Base-by-base conservation (phyloP, 768 basidiomycete species). In the Paxillus rubicundulus region DNA sequence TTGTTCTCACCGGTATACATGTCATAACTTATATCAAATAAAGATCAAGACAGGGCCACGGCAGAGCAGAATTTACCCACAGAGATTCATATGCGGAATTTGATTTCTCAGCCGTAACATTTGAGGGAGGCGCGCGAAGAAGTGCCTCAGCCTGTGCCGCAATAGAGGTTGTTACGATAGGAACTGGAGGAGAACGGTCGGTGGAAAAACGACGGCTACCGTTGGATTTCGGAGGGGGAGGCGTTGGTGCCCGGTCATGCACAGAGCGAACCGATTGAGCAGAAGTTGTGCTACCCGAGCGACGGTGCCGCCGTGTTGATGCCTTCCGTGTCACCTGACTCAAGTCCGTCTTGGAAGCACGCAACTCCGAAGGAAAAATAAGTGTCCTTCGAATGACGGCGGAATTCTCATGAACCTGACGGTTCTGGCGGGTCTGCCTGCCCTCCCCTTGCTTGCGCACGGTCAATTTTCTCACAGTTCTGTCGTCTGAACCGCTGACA, bases 191-290 rank as follows among this genome's bases (percentile, higher is more conserved):
- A 3, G 84, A 78, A 34, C 72, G 72, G 59, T 86, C 84, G 52
- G 71, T 74, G 18, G 87, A 87, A 71, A 90, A 89, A 34, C 86
- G 81, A 55, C 78, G 79, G 30, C 68, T 58, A 36, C 66, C 66
- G 43, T 77, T 73, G 5, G 80, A 72, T 57, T 81, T 81, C 13
- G 87, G 83, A 30, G 91, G 91, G 16, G 90, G 91, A n/a, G 90
- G 90, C 8, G 91, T 92, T 10, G 89, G 90, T 12, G 74, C 86
- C 47, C 90, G 86, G 58, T 92, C 91, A 58, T 88, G 85, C 27
- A 91, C 76, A 39, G 90, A 91, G 51, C 85, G 84, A 58, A 72
- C 81, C 0, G 89, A 92, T 16, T 77, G 72, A 12, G 81, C 84
- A 21, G 78, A 81, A 17, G 66, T 67, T 10, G 77, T 75, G 57